Evolutionary conservation across 805 yeast species (phyloP), one percentile per base, ranked within the genome.

Genomic region (Suhomyces xylopsoci): DNA sequence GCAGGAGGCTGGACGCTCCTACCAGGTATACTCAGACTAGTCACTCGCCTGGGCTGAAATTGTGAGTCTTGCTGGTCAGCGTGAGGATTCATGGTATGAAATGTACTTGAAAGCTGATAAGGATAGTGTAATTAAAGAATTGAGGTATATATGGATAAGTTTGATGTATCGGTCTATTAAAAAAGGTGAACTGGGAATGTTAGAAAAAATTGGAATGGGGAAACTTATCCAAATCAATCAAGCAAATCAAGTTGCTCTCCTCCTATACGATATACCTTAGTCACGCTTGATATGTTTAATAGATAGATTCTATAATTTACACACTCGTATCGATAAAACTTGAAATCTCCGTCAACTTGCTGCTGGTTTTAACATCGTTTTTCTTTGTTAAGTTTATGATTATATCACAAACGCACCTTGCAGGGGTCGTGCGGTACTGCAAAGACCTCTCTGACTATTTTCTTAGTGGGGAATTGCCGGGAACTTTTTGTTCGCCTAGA

Each of bases 11-110:
- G 43, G 22, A 47, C 14, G 28, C 15, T 48, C 15, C 50, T 51
- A 17, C 47, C 26, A 9, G 50, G 41, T 14, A 47, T 15, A 12
- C 20, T 47, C 49, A 34, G 49, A 47, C 49, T 47, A 24, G 24
- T 44, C 22, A 47, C 49, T 30, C 53, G 50, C 46, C 50, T 42
- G 14, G 53, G 47, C 2, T 51, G 51, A 45, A 30, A 45, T 36
- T 45, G 49, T 17, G 47, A 30, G n/a, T 48, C 54, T 24, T 38
- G 42, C 25, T 30, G 32, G 25, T 28, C 34, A 8, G 28, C 48
- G 5, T 12, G 43, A 26, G 51, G 46, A 25, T 48, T 50, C 54
- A 51, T 51, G 26, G 14, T 46, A 15, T 44, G 36, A 20, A 26
- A 9, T 15, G 25, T 24, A 22, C 20, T 20, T 45, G 22, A 26